Evolutionary conservation across 257 asterid species (phyloP).

Genomic region (Jacaranda copaia): DNA sequence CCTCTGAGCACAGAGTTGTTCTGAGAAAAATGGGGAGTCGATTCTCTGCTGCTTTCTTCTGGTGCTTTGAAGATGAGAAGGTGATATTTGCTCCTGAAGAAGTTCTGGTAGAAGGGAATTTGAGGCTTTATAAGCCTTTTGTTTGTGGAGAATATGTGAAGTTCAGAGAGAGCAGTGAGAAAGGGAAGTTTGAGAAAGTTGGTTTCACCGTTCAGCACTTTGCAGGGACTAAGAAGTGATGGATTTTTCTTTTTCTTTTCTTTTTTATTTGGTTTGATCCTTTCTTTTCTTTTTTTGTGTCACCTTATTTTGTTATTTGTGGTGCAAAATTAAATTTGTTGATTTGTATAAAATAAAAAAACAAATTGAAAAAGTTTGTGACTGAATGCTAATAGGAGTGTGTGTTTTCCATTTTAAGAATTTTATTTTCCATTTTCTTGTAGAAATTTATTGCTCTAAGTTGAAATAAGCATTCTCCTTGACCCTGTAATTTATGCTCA

Average conservation of each 20-base stretch:
- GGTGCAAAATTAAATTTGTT: conserved; percentile 5
- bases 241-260: neutral
- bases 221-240: conserved; percentile 54
- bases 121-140: conserved; percentile 64
- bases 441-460: no score
- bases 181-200: conserved; percentile 69
- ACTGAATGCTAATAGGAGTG: neutral
- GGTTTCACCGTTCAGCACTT: conserved; percentile 65
- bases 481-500: no score
- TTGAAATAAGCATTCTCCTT: no score
- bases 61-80: conserved; percentile 67
- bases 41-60: conserved; percentile 69
- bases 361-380: neutral
- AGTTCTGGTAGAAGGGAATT: conserved; percentile 51
- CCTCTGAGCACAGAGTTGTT: conserved; percentile 69
- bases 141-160: conserved; percentile 58
- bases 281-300: neutral
- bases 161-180: conserved; percentile 62
- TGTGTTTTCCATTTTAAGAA: neutral
- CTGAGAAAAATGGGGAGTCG: conserved; percentile 44
- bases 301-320: neutral
- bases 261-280: no score
- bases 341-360: neutral
- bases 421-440: neutral
- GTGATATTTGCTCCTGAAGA: conserved; percentile 52